Base-by-base conservation (phyloP, 2,329 filamentous ascomycete genomes). In the Alternaria sp. region DNA sequence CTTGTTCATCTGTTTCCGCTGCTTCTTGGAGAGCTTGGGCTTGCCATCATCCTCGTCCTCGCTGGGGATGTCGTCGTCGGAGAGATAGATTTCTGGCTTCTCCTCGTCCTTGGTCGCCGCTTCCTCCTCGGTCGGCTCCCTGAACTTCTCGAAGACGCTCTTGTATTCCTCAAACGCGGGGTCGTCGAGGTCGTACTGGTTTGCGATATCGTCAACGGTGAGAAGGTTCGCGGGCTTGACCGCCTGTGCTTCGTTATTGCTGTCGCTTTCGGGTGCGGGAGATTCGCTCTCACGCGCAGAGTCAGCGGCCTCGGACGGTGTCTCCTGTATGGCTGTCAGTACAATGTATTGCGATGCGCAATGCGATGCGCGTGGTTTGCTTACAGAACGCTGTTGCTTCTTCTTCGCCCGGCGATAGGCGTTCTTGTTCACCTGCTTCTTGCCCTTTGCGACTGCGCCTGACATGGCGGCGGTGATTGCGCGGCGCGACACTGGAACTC, bases 401-500 rank as follows among this genome's bases (percentile, higher is more conserved):
- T 96, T 97, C 85, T 95, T 94, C 52, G 93, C 92, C 80, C 95
- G 90, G 80, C 93, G 89, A 85, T 94, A 90, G 82, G 97, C 93
- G 82, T 97, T 97, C 85, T 97, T 98, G 79, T 91, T 93, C 84
- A 91, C 89, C 84, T 95, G 96, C 78, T 81, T 79, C 67, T 72
- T 74, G 30, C 64, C 62, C 26, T 74, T 74, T 46, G 63, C 67
- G n/a, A 67, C 65, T 58, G 74, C 68, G 25, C 73, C 74, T 26
- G 74, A 72, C 76, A 77, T 78, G 49, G 46, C 70, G 62, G 61
- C 62, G 58, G 59, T 54, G 43, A 25, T 45, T 47, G 54, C 66
- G 68, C 66, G 60, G 57, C 60, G 57, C 46, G 50, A 53, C 63
- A 32, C 55, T 49, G 51, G 25, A 23, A 21, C 30, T 15, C 12